phyloP scores from a whole-genome alignment of 2,329 filamentous ascomycete genomes.

The Pseudogymnoascus sp. region DNA sequence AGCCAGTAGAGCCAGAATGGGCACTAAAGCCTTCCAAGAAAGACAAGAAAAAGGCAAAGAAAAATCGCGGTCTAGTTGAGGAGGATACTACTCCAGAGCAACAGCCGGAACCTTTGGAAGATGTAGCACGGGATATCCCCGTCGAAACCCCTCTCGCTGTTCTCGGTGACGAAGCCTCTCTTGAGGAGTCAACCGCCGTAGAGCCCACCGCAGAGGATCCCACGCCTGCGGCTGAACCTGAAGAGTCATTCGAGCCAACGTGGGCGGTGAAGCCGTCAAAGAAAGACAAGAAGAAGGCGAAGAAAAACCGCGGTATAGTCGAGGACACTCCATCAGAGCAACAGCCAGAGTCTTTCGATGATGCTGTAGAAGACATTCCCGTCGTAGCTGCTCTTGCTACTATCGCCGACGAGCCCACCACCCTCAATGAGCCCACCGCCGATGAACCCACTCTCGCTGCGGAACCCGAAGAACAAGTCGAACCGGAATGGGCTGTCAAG shows the following conservation, averaged over 20 bases:
- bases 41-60: conserved; percentile 11
- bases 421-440: not conserved
- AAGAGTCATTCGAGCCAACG: conserved; percentile 17
- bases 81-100: not conserved
- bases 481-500: not conserved
- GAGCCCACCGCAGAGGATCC: not conserved
- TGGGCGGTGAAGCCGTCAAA: not conserved
- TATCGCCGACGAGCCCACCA: not conserved
- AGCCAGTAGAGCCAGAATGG: not conserved
- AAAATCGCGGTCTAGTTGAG: not conserved
- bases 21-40: conserved; percentile 5
- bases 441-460: not conserved
- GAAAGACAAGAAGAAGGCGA: conserved; percentile 9
- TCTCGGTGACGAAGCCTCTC: not conserved
- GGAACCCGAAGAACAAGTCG: conserved; percentile 15
- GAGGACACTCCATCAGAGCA: not conserved
- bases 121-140: not conserved
- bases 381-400: not conserved
- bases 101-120: not conserved
- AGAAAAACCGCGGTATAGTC: not conserved
- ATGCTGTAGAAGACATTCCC: not conserved
- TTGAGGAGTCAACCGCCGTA: not conserved
- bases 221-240: conserved; percentile 18
- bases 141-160: not conserved
- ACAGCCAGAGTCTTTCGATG: not conserved